phyloP scores from a whole-genome alignment of 257 asterid species.

The Nicotiana benthamiana region DNA sequence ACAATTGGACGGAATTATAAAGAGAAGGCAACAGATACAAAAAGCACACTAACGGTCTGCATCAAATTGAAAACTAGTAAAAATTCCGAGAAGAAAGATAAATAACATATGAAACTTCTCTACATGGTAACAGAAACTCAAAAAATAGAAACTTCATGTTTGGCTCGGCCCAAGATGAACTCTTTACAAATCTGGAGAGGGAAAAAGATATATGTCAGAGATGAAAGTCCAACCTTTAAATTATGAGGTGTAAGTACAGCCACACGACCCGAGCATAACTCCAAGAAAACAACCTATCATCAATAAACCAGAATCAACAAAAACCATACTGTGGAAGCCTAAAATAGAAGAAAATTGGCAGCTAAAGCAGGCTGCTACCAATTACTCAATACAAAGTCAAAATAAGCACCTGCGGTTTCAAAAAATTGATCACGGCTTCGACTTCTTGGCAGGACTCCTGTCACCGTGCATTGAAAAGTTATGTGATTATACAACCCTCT shows the following conservation, averaged over 20 bases:
- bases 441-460: slow-evolving; percentile 93
- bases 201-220: not conserved
- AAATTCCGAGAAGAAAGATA: not conserved
- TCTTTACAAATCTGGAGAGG: not conserved
- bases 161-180: not conserved
- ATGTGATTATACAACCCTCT: not conserved
- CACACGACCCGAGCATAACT: slow-evolving; percentile 74
- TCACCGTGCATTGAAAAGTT: not conserved
- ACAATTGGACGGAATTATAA: not conserved
- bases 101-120: not conserved
- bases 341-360: not conserved
- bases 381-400: slow-evolving; percentile 4
- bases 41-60: not conserved
- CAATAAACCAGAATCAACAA: slow-evolving; percentile 1
- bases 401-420: slow-evolving; percentile 66
- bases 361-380: not conserved
- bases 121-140: not conserved
- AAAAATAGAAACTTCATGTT: not conserved
- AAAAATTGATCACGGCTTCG: slow-evolving; percentile 62
- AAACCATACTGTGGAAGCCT: not conserved
- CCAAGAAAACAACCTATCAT: slow-evolving; percentile 77
- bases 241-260: slow-evolving; percentile 61
- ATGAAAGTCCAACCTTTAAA: slow-evolving; percentile 45
- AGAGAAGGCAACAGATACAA: not conserved
- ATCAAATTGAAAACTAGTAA: not conserved